These are phyloP conservation scores for Tolypocladium inflatum DNA, from an alignment of 2,329 filamentous ascomycete genomes.

Conservation along the genomic window DNA sequence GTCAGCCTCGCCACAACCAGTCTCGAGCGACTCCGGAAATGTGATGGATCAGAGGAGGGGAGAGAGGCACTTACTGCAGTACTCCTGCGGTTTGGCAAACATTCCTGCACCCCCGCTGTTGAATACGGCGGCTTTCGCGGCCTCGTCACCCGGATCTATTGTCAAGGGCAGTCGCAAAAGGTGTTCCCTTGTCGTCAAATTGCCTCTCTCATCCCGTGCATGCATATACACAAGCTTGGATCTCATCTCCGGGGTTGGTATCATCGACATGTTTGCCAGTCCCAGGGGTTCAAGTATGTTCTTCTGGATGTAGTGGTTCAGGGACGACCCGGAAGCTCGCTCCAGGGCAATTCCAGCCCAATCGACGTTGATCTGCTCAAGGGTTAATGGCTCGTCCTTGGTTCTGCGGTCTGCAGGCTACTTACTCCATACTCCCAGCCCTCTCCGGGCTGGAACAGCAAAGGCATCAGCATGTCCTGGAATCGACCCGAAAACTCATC, in stretches of 20 bases:
- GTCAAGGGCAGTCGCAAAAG: slow-evolving; percentile 33
- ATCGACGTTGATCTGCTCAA: slow-evolving; percentile 35
- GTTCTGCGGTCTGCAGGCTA: slow-evolving; percentile 2
- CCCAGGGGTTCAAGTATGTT: slow-evolving; percentile 38
- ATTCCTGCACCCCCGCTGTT: slow-evolving; percentile 54
- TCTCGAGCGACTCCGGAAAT: not conserved
- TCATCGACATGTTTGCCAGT: slow-evolving; percentile 42
- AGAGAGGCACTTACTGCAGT: slow-evolving; percentile 34
- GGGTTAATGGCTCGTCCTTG: not conserved
- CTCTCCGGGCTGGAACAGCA: slow-evolving; percentile 55
- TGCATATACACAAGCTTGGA: slow-evolving; percentile 48
- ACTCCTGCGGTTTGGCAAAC: slow-evolving; percentile 51
- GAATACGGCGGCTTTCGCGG: slow-evolving; percentile 35
- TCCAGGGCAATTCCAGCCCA: slow-evolving; percentile 44
- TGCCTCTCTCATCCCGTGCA: slow-evolving; percentile 34
- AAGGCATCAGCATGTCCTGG: slow-evolving; percentile 39
- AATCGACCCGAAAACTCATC: slow-evolving; percentile 49
- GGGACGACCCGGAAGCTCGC: slow-evolving; percentile 28
- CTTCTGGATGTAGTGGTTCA: slow-evolving; percentile 39
- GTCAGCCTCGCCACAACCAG: not conserved
- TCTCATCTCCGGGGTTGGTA: slow-evolving; percentile 45
- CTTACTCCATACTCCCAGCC: slow-evolving; percentile 51
- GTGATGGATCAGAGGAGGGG: not conserved
- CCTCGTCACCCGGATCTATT: slow-evolving; percentile 17
- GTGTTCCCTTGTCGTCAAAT: slow-evolving; percentile 35